These are phyloP conservation scores for Colletotrichum spaethianum DNA, from an alignment of 2,329 filamentous ascomycete species.

Conservation along the genomic window DNA sequence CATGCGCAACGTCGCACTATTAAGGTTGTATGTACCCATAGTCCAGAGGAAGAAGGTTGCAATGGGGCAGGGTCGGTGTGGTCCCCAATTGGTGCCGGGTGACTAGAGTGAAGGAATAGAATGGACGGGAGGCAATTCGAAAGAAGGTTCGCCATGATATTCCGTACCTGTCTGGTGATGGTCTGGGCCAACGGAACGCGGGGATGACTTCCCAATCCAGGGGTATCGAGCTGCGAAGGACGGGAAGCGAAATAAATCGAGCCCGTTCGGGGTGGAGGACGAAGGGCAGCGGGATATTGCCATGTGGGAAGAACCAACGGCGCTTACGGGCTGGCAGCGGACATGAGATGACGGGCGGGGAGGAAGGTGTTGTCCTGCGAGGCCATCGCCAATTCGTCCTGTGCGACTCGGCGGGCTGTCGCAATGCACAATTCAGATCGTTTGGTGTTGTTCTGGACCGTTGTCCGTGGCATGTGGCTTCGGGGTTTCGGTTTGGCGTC, in stretches of 20 bases:
- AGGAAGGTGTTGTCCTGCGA: conserved; percentile 10
- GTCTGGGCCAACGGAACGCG: conserved; percentile 33
- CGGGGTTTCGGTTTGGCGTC: conserved; percentile 15
- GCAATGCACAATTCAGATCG: background rate
- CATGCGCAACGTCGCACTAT: conserved; percentile 26
- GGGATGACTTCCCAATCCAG: conserved; percentile 38
- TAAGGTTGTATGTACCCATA: conserved; percentile 32
- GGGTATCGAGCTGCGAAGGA: conserved; percentile 27
- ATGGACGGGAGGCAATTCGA: conserved; percentile 21
- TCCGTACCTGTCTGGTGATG: conserved; percentile 14
- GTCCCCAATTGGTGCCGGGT: conserved; percentile 14
- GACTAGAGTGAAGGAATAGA: conserved; percentile 7
- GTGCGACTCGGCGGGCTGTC: conserved; percentile 12
- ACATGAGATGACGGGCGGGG: conserved; percentile 12
- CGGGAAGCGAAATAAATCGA: conserved; percentile 38
- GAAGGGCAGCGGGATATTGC: conserved; percentile 15
- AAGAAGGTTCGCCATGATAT: conserved; percentile 25
- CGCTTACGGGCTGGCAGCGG: conserved; percentile 8
- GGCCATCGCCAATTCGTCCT: conserved; percentile 35
- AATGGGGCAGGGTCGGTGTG: conserved; percentile 2
- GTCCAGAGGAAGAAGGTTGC: conserved; percentile 26
- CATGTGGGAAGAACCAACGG: conserved; percentile 4
- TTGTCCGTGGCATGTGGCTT: conserved; percentile 22
- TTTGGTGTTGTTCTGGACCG: conserved; percentile 33
- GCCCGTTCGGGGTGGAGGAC: conserved; percentile 29